Conservation (phyloP, 2,329 filamentous ascomycete species). For the Alternaria angustiovoidea region DNA sequence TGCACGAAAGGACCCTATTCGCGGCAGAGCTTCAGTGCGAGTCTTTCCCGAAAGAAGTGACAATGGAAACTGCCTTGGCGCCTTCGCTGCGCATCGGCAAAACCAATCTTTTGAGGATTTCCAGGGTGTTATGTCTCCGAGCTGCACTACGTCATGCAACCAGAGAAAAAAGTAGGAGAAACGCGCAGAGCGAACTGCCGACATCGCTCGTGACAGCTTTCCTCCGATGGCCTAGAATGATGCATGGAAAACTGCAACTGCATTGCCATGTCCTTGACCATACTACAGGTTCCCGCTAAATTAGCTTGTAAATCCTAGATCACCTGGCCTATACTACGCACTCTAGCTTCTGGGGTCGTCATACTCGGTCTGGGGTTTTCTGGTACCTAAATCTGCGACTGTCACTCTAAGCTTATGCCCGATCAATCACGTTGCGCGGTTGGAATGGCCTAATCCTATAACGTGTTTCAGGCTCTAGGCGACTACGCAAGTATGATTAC, state of each 20-base stretch:
- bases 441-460: slow-evolving; percentile 1
- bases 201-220: not conserved
- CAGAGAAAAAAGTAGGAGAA: slow-evolving; percentile 7
- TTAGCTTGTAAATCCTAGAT: slow-evolving; percentile 4
- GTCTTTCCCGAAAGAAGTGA: not conserved
- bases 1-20: not conserved
- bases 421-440: slow-evolving; percentile 16
- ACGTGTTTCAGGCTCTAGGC: slow-evolving; percentile 20
- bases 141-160: slow-evolving; percentile 9
- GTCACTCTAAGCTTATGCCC: slow-evolving; percentile 16
- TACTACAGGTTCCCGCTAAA: slow-evolving; percentile 13
- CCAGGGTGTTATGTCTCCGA: no score
- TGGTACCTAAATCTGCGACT: not conserved
- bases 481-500: not conserved
- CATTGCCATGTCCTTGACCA: not conserved
- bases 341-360: not conserved
- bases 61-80: no score
- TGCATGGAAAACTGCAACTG: not conserved
- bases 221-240: not conserved
- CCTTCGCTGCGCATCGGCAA: no score
- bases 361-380: not conserved
- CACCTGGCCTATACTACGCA: slow-evolving; percentile 1
- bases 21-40: not conserved
- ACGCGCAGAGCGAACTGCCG: slow-evolving; percentile 2
- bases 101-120: no score